Percentiles rank a stretch among this genome's conserved stretches.
Evolutionary conservation across 257 asterid genomes (phyloP).

Genomic region (Nicotiana undulata): DNA sequence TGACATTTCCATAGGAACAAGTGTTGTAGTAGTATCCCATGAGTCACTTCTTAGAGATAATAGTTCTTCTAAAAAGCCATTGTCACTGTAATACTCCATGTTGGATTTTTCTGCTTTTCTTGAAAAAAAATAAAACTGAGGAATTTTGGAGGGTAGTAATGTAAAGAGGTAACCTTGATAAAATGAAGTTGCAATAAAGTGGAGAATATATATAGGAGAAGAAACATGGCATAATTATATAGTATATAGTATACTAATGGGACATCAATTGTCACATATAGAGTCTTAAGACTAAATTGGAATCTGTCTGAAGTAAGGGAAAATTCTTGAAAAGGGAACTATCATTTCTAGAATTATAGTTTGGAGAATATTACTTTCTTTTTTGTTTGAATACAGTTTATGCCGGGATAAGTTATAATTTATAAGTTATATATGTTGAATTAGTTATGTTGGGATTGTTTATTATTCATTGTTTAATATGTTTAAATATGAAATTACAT

Average conservation of each 20-base stretch:
- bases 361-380: neutral
- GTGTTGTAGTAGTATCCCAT: conserved; percentile 6
- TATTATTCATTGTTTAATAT: too few relatives aligned
- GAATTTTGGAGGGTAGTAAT: neutral
- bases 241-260: neutral
- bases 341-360: neutral
- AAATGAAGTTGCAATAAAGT: conserved; percentile 17
- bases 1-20: conserved; percentile 13
- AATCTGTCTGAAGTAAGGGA: neutral
- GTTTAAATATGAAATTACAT: too few relatives aligned
- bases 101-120: neutral
- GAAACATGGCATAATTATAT: neutral
- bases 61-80: conserved; percentile 44
- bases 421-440: too few relatives aligned
- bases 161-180: conserved; percentile 9
- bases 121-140: neutral
- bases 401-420: too few relatives aligned
- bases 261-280: neutral
- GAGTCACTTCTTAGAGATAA: conserved; percentile 29
- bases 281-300: conserved; percentile 7
- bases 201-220: conserved; percentile 8
- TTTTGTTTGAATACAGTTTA: too few relatives aligned
- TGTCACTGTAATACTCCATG: conserved; percentile 45
- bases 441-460: too few relatives aligned
- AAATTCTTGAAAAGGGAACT: neutral